A percentile compares a stretch with the other conserved stretches of the same genome.
phyloP scores from a whole-genome alignment of 164 flowering plant genomes.

The Umbellularia californica region DNA sequence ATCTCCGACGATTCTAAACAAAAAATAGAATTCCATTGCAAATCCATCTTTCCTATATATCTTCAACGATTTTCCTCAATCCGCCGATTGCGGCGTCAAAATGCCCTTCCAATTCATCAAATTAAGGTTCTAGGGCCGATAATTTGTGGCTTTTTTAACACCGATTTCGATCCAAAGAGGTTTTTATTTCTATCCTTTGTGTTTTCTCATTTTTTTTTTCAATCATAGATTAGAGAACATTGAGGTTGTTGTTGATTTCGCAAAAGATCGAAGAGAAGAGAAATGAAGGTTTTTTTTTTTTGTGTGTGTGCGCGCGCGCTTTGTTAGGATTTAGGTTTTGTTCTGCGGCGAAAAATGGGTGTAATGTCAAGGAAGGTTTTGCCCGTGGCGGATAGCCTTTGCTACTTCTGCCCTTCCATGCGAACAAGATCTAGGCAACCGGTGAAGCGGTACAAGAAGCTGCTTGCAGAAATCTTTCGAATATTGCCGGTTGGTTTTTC shows the following conservation, averaged over 20 bases:
- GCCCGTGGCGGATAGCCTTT: constrained; percentile 78
- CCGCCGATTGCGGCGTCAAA: too few species aligned
- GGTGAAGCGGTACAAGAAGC: constrained; percentile 95
- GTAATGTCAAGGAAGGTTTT: constrained; percentile 72
- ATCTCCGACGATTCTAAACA: constrained; percentile 5
- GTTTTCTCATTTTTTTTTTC: background rate
- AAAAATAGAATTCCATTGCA: background rate
- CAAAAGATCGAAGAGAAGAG: constrained; percentile 30
- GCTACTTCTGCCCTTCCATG: constrained; percentile 80
- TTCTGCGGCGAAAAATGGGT: constrained; percentile 38
- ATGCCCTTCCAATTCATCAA: background rate
- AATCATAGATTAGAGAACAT: background rate
- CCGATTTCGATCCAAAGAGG: background rate
- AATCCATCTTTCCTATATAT: background rate
- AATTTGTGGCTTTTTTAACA: background rate
- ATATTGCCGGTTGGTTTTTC: constrained; percentile 15
- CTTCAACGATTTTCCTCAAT: background rate
- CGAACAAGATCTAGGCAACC: constrained; percentile 93
- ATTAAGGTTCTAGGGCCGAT: background rate
- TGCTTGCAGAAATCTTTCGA: constrained; percentile 79
- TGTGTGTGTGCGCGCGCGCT: too few species aligned
- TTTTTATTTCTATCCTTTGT: constrained; percentile 29
- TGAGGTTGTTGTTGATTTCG: background rate
- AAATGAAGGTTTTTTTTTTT: constrained; percentile 15
- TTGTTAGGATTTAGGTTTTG: background rate